A percentile compares a stretch with the other conserved stretches of the same genome.
Evolutionary conservation across 805 yeast genomes (phyloP).

Genomic region (Metschnikowia anglica): DNA sequence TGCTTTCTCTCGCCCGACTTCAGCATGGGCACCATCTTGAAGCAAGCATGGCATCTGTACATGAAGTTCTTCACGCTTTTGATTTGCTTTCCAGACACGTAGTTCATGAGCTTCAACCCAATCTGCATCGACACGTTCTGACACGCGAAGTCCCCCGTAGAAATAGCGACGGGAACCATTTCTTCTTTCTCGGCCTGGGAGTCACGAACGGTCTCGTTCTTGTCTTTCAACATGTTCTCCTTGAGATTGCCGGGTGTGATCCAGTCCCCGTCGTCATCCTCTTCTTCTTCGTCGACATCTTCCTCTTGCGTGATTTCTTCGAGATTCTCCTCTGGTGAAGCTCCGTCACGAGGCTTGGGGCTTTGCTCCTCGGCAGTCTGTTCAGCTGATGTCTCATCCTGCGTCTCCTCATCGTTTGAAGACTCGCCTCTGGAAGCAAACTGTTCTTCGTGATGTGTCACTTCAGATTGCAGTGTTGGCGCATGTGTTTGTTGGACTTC

Average conservation of each 20-base stretch:
- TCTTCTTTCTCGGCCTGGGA: constrained; percentile 24
- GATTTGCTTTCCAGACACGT: constrained; percentile 80
- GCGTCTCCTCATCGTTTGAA: too few species aligned
- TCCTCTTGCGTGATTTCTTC: background rate
- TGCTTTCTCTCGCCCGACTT: constrained; percentile 74
- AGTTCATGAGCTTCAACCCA: constrained; percentile 82
- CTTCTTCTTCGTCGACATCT: constrained; percentile 34
- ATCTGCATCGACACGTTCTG: constrained; percentile 93
- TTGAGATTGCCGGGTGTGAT: constrained; percentile 83
- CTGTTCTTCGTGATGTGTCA: too few species aligned
- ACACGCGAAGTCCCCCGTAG: constrained; percentile 96
- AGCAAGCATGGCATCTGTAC: constrained; percentile 98
- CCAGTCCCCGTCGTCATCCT: constrained; percentile 86
- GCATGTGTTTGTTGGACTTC: background rate
- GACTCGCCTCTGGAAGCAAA: too few species aligned
- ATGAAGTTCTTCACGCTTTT: constrained; percentile 84
- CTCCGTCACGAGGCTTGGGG: too few species aligned
- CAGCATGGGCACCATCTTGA: constrained; percentile 74
- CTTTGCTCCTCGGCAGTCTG: too few species aligned
- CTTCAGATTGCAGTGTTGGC: too few species aligned
- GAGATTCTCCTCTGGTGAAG: background rate
- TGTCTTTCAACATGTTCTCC: constrained; percentile 67
- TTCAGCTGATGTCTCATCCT: too few species aligned
- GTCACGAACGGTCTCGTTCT: constrained; percentile 53
- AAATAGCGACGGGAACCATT: constrained; percentile 70